These are phyloP conservation scores for Drechslerella dactyloides DNA, from an alignment of 2,329 filamentous ascomycete species.

Conservation along the genomic window DNA sequence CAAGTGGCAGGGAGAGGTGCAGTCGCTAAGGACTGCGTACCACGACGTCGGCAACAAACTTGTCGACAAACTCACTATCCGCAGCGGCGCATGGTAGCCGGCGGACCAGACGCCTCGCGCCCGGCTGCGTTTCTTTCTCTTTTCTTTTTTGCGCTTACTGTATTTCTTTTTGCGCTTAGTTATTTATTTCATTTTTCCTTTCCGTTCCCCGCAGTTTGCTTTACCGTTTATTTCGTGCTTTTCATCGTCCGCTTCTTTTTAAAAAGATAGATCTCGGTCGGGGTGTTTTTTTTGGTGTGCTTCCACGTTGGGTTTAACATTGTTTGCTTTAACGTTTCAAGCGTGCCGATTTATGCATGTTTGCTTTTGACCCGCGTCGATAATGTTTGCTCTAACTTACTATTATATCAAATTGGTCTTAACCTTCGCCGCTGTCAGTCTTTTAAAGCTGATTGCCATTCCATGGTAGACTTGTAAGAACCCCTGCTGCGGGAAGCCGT, in stretches of 20 bases:
- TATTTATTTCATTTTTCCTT: conserved; percentile 5
- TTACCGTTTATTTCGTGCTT: background rate
- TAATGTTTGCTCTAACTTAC: conserved; percentile 4
- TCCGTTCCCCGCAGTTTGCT: background rate
- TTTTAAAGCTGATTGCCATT: background rate
- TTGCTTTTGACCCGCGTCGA: background rate
- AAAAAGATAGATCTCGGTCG: background rate
- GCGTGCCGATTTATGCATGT: background rate
- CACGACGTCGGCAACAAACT: conserved; percentile 17
- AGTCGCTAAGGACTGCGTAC: conserved; percentile 21
- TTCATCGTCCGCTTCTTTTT: no score
- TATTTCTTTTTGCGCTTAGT: background rate
- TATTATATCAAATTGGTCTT: background rate
- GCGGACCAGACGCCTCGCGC: background rate
- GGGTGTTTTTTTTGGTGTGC: background rate
- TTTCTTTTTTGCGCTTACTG: background rate
- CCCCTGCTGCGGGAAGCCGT: conserved; percentile 1
- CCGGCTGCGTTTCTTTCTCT: conserved; percentile 3
- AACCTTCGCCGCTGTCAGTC: background rate
- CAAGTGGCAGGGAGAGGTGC: conserved; percentile 22
- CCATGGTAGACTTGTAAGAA: background rate
- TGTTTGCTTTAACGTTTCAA: conserved; percentile 3
- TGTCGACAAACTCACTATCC: background rate
- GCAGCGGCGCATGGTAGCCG: conserved; percentile 9
- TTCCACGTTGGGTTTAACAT: conserved; percentile 1